phyloP scores from a whole-genome alignment of 441 rosid genomes.

The Aleurites moluccanus region DNA sequence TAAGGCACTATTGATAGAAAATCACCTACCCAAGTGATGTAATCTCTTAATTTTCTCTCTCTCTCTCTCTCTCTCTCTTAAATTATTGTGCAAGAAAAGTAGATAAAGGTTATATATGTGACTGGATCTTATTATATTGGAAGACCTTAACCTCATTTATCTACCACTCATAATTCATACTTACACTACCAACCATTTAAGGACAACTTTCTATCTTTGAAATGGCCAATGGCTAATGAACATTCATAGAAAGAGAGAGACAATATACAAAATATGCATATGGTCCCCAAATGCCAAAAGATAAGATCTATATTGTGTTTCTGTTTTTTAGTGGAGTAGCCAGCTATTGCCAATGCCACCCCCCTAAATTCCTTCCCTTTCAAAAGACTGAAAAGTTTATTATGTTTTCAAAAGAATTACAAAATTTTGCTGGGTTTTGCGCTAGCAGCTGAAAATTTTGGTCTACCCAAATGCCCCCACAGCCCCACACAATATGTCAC shows the following conservation, averaged over 20 bases:
- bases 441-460: conserved; percentile 1
- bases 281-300: conserved; percentile 10
- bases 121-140: no score
- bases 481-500: conserved; percentile 12
- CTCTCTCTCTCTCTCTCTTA: conserved; percentile 16
- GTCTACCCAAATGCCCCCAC: background rate
- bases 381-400: conserved; percentile 24
- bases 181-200: conserved; percentile 18
- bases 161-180: conserved; percentile 23
- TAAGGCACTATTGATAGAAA: conserved; percentile 27
- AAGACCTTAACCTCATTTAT: background rate
- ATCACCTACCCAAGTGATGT: conserved; percentile 30
- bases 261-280: background rate
- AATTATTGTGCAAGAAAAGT: conserved; percentile 26
- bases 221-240: no score
- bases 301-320: conserved; percentile 24
- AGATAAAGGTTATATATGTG: background rate
- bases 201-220: conserved; percentile 20
- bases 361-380: background rate
- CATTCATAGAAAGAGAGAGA: background rate
- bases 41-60: background rate
- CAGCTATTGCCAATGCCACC: conserved; percentile 20
- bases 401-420: background rate
- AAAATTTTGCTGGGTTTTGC: conserved; percentile 7
- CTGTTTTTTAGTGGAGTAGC: conserved; percentile 36